These are phyloP conservation scores for Colletotrichum navitas DNA, from an alignment of 2,329 filamentous ascomycete species.

Conservation along the genomic window DNA sequence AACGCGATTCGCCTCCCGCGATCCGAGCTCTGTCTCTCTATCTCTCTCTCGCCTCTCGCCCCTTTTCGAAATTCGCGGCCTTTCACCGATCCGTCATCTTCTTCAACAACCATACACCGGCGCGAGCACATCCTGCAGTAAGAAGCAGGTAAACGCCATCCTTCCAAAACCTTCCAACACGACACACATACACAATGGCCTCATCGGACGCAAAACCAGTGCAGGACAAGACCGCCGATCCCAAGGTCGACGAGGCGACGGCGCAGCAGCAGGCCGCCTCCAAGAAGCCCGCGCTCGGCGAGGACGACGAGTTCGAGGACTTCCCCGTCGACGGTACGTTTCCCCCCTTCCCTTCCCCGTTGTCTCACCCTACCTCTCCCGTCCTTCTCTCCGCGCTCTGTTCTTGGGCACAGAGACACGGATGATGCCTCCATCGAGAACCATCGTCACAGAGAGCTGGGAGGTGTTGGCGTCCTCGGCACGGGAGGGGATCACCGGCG, in stretches of 20 bases:
- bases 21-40: neutral
- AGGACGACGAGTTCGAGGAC: conserved; percentile 99
- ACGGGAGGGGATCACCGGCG: neutral
- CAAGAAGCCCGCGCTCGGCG: conserved; percentile 76
- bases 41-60: neutral
- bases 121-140: neutral
- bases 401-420: neutral
- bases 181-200: conserved; percentile 43
- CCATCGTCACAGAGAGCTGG: neutral
- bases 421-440: neutral
- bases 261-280: conserved; percentile 69
- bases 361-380: neutral
- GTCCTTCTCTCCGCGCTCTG: neutral
- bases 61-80: neutral
- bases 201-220: conserved; percentile 49
- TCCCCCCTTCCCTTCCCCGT: neutral
- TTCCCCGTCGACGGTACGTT: conserved; percentile 92
- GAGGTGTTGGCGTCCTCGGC: neutral
- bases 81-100: neutral
- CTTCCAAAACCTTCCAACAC: neutral
- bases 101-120: neutral
- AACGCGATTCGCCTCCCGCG: too few relatives aligned
- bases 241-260: conserved; percentile 61
- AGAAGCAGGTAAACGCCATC: conserved; percentile 12
- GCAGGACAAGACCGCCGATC: conserved; percentile 50